A percentile compares a stretch with the other conserved stretches of the same genome.
Evolutionary conservation across 768 basidiomycete species (phyloP).

Genomic region (Lentinula sp.): DNA sequence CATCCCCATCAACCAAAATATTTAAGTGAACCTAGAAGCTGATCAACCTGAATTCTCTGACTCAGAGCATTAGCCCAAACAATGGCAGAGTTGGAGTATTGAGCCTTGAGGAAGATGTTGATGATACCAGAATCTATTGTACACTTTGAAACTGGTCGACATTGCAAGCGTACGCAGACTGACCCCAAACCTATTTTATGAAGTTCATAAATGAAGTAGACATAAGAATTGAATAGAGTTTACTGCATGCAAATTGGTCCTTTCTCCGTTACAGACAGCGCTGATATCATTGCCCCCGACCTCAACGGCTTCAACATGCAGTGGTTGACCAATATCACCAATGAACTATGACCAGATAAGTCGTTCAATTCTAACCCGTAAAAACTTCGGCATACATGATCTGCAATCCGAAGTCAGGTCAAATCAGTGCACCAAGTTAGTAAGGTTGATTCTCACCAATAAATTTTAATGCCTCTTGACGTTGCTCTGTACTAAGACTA

Average conservation of each 20-base stretch:
- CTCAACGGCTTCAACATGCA: slow-evolving; percentile 39
- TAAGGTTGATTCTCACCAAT: slow-evolving; percentile 25
- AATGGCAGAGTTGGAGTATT: slow-evolving; percentile 28
- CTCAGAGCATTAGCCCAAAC: slow-evolving; percentile 34
- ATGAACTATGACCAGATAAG: slow-evolving; percentile 25
- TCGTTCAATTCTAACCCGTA: background rate
- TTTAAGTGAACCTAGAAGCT: background rate
- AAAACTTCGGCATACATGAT: background rate
- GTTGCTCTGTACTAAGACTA: slow-evolving; percentile 32
- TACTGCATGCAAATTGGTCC: slow-evolving; percentile 39
- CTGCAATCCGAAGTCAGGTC: background rate
- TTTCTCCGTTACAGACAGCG: slow-evolving; percentile 31
- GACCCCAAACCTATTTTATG: slow-evolving; percentile 29
- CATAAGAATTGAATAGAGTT: slow-evolving; percentile 7
- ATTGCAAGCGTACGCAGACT: background rate
- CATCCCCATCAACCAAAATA: no score
- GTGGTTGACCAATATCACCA: slow-evolving; percentile 44
- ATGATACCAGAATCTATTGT: slow-evolving; percentile 33
- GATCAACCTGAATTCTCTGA: slow-evolving; percentile 32
- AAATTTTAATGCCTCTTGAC: slow-evolving; percentile 49
- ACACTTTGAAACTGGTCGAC: no score
- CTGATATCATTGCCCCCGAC: slow-evolving; percentile 39
- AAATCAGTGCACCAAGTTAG: background rate
- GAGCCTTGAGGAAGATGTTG: slow-evolving; percentile 25
- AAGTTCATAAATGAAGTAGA: background rate